Evolutionary conservation across 2,329 filamentous ascomycete species (phyloP).

Genomic region (Hypoxylon sp.): DNA sequence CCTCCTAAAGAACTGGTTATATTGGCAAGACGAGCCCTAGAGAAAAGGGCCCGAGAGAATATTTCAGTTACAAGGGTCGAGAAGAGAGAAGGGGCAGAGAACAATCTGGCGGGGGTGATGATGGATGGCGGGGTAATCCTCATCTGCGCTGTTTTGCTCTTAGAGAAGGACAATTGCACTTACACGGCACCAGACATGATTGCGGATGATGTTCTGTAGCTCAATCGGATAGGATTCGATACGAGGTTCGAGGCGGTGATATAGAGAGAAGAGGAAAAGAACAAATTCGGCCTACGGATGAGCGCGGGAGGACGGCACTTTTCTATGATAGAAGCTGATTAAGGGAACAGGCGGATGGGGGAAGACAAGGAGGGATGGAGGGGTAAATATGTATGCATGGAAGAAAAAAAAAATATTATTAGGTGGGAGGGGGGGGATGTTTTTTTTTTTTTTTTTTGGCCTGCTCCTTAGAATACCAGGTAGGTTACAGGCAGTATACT

Average conservation of each 20-base stretch:
- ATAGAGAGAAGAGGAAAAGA: constrained; percentile 31
- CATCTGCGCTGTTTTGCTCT: constrained; percentile 24
- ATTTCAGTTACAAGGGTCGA: constrained; percentile 44
- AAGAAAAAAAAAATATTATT: constrained; percentile 14
- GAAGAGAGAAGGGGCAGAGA: constrained; percentile 37
- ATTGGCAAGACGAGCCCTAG: constrained; percentile 77
- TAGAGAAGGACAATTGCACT: constrained; percentile 54
- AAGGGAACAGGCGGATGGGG: constrained; percentile 37
- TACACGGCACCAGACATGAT: constrained; percentile 74
- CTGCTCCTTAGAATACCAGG: constrained; percentile 26
- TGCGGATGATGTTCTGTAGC: constrained; percentile 40
- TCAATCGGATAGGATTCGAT: constrained; percentile 23
- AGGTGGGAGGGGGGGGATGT: constrained; percentile 7
- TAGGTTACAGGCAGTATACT: too few relatives aligned
- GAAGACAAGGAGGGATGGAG: constrained; percentile 11
- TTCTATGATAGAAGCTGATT: constrained; percentile 43
- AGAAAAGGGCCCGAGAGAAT: constrained; percentile 52
- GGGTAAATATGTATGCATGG: constrained; percentile 17
- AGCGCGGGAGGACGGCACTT: constrained; percentile 37
- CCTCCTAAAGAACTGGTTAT: constrained; percentile 69
- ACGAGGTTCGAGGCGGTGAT: constrained; percentile 11
- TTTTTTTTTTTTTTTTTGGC: too few relatives aligned
- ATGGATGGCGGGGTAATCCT: constrained; percentile 33
- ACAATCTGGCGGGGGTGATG: constrained; percentile 33
- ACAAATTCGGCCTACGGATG: constrained; percentile 24